Evolutionary conservation across 306 rosid species (phyloP).

Genomic region (Elaeagnus macrophylla): DNA sequence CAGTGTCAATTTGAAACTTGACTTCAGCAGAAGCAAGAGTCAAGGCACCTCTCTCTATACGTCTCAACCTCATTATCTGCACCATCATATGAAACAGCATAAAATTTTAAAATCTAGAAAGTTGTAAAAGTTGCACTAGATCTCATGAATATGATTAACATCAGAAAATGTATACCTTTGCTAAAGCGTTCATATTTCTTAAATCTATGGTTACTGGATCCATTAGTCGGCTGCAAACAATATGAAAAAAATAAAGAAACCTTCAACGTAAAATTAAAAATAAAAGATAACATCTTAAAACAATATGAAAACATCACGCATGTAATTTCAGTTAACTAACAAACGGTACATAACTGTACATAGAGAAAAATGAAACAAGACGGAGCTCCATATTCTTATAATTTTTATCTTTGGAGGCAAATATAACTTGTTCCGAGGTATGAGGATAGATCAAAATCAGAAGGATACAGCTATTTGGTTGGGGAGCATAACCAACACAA

Average conservation of each 20-base stretch:
- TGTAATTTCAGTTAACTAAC: too few species aligned
- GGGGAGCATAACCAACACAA: too few species aligned
- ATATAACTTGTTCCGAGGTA: too few species aligned
- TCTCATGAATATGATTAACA: constrained; percentile 6
- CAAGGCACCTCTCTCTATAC: constrained; percentile 91
- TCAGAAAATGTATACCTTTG: constrained; percentile 53
- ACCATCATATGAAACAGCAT: constrained; percentile 16
- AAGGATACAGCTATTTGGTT: too few species aligned
- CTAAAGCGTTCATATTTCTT: constrained; percentile 90
- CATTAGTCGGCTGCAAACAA: constrained; percentile 70
- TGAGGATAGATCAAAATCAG: too few species aligned
- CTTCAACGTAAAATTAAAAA: constrained; percentile 4
- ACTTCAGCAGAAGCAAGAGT: constrained; percentile 99
- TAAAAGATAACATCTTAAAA: constrained; percentile 2
- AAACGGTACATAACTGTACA: too few species aligned
- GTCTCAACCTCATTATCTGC: constrained; percentile 87
- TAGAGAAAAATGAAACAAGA: too few species aligned
- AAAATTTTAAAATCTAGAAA: constrained; percentile 19
- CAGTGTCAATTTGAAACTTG: constrained; percentile 95
- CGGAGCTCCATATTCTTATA: too few species aligned
- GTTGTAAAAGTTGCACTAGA: constrained; percentile 7
- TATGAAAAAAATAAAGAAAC: constrained; percentile 17
- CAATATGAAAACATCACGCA: not conserved
- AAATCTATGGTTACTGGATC: constrained; percentile 82
- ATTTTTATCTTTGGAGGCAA: too few species aligned